Evolutionary conservation across 345 rosid genomes (phyloP).

Genomic region (Reutealis trisperma): DNA sequence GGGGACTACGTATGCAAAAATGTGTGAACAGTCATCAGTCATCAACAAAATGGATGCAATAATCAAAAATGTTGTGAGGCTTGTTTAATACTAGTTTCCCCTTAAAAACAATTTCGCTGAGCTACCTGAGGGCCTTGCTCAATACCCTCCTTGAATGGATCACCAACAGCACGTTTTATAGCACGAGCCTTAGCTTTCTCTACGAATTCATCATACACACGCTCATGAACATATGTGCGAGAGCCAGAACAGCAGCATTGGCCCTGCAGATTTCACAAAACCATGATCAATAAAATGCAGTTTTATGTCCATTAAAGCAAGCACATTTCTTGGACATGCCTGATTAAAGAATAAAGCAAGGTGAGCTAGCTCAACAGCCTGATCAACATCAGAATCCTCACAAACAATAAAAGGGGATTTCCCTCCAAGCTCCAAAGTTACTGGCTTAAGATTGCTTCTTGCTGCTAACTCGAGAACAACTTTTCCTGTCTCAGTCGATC

Average conservation of each 20-base stretch:
- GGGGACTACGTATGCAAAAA: background rate
- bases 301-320: background rate
- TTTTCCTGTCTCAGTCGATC: constrained; percentile 82
- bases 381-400: constrained; percentile 88
- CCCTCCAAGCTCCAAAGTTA: constrained; percentile 95
- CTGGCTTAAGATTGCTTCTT: constrained; percentile 86
- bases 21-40: background rate
- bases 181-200: constrained; percentile 90
- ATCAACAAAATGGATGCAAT: background rate
- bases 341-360: constrained; percentile 89
- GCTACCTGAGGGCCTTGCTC: constrained; percentile 99
- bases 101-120: background rate
- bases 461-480: constrained; percentile 67
- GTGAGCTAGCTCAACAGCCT: constrained; percentile 86
- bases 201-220: constrained; percentile 74
- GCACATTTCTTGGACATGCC: constrained; percentile 37
- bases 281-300: background rate
- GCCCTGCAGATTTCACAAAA: constrained; percentile 54
- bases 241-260: constrained; percentile 98
- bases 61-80: background rate
- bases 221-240: constrained; percentile 90
- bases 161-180: constrained; percentile 65
- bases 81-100: background rate
- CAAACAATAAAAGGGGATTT: constrained; percentile 96
- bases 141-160: constrained; percentile 76